These are phyloP conservation scores for Rutstroemia sp. DNA, from an alignment of 2,329 filamentous ascomycete species.

Conservation along the genomic window DNA sequence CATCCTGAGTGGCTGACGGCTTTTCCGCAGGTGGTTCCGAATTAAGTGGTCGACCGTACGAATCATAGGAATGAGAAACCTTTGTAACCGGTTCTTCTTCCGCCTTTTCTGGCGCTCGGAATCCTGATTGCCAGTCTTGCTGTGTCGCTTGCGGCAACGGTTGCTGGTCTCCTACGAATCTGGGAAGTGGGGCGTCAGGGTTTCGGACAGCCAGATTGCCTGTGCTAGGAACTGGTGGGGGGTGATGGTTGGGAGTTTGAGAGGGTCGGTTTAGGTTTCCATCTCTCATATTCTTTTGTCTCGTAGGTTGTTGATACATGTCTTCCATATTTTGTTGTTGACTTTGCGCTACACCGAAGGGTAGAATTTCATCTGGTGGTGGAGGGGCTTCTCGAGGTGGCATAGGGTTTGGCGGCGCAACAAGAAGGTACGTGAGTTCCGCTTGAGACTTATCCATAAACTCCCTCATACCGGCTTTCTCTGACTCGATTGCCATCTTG, in stretches of 20 bases:
- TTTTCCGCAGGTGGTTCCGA: conserved; percentile 39
- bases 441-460: conserved; percentile 59
- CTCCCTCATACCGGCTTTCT: conserved; percentile 48
- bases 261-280: conserved; percentile 43
- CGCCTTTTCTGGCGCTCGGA: conserved; percentile 24
- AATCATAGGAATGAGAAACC: conserved; percentile 51
- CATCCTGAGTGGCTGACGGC: conserved; percentile 52
- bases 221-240: conserved; percentile 39
- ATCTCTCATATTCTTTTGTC: conserved; percentile 53
- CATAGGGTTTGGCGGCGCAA: conserved; percentile 56
- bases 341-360: conserved; percentile 37
- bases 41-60: conserved; percentile 44
- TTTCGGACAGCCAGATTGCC: conserved; percentile 33
- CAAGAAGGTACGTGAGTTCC: conserved; percentile 62
- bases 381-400: conserved; percentile 58
- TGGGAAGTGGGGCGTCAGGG: conserved; percentile 41
- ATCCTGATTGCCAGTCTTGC: conserved; percentile 30
- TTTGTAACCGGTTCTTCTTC: conserved; percentile 50
- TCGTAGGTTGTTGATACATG: conserved; percentile 29
- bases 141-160: conserved; percentile 35
- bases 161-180: conserved; percentile 43
- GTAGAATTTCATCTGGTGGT: conserved; percentile 48
- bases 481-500: conserved; percentile 24
- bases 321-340: conserved; percentile 31
- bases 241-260: conserved; percentile 51